Base-by-base conservation (phyloP, 106 monocot species). In the Acorus calamus region DNA sequence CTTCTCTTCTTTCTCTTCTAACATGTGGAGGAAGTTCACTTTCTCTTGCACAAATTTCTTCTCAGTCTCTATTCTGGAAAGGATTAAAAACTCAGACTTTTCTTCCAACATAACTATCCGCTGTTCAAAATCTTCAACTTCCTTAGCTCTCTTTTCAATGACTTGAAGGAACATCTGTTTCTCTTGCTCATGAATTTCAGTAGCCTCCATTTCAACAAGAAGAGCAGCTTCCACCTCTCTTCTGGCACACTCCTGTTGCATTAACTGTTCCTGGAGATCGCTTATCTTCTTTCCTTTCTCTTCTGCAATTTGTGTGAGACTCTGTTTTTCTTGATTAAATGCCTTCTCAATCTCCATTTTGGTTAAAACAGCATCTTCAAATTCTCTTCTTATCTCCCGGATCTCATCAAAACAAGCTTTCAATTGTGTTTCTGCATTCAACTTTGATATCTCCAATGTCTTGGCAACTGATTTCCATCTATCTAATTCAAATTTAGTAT, bases 51-150 rank as follows among this genome's bases (percentile, higher is more conserved):
- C 28, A 28, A 28, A 28, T 28, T 28, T 28, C 28, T 28, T 28
- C 28, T 28, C 28, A 28, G 28, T 28, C 28, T 28, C 28, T 28
- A 28, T 28, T 28, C 28, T 28, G 28, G 28, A 28, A 28, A 28
- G 28, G 28, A 28, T 28, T 28, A 28, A 28, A 28, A 28, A 28
- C 28, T 28, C 54, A 56, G 60, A 62, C 45, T 74, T 53, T 77
- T 85, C 75, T 72, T 81, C 67, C 8, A 78, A 44, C 3, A 61
- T 11, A 46, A 44, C 7, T 42, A 76, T 63, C 4, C 56, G 55
- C 50, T 67, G 59, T 66, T 64, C 55, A 14, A 84, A 77, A 28
- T 84, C 75, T 67, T 78, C 72, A 11, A 84, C 71, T 14, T 55
- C 48, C 64, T 43, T 70, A 14, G 77, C 79, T 64, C 66, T 81